Evolutionary conservation across 2,329 filamentous ascomycete species (phyloP).

Genomic region (Chaetomiaceae sp.): DNA sequence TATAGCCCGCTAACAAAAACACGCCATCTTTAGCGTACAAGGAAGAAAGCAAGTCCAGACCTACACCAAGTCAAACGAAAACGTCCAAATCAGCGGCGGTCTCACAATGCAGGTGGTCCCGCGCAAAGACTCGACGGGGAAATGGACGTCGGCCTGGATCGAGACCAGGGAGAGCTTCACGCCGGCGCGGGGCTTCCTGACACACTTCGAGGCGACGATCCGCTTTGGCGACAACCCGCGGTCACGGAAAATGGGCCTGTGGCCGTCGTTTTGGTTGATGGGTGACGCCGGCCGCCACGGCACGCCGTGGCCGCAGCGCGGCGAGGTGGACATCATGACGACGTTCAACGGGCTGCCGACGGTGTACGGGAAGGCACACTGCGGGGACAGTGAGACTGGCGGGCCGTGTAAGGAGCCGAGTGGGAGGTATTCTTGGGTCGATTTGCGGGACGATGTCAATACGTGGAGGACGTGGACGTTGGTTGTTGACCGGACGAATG

Average conservation of each 20-base stretch:
- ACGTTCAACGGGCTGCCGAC: slow-evolving; percentile 45
- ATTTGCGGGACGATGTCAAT: slow-evolving; percentile 34
- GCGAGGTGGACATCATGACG: slow-evolving; percentile 56
- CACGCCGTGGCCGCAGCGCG: slow-evolving; percentile 47
- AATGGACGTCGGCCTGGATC: slow-evolving; percentile 52
- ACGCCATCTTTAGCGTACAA: slow-evolving; percentile 31
- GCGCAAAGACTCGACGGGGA: slow-evolving; percentile 32
- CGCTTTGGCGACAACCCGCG: slow-evolving; percentile 41
- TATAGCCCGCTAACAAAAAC: too few relatives aligned
- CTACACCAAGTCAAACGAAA: slow-evolving; percentile 43
- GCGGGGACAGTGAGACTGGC: slow-evolving; percentile 36
- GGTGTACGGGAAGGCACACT: slow-evolving; percentile 50
- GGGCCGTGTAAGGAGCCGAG: slow-evolving; percentile 49
- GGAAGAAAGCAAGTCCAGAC: slow-evolving; percentile 50
- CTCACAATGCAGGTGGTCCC: slow-evolving; percentile 50
- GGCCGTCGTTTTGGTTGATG: slow-evolving; percentile 56
- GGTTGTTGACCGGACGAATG: slow-evolving; percentile 43
- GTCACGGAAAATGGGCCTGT: slow-evolving; percentile 46
- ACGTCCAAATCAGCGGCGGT: slow-evolving; percentile 48
- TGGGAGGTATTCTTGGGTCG: too few relatives aligned
- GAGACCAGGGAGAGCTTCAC: slow-evolving; percentile 46
- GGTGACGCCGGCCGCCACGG: slow-evolving; percentile 46
- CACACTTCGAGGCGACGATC: slow-evolving; percentile 42
- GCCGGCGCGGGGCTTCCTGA: slow-evolving; percentile 41
- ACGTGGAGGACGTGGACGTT: slow-evolving; percentile 50